phyloP scores from a whole-genome alignment of 257 asterid genomes.

The Jasminum sambac region DNA sequence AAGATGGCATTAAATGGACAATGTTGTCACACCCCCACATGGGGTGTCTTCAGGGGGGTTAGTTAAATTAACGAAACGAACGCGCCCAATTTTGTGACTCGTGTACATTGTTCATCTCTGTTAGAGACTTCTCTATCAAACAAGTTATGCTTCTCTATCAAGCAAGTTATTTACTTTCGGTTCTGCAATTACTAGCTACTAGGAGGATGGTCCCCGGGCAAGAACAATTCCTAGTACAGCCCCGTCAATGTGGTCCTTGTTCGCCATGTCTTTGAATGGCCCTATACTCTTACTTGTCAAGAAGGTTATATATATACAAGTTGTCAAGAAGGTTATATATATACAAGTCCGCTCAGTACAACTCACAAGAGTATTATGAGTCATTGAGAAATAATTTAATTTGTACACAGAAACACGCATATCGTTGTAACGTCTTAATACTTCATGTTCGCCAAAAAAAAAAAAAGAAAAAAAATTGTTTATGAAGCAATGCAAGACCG shows the following conservation, averaged over 20 bases:
- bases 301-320: too few species aligned
- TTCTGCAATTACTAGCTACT: not conserved
- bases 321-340: not conserved
- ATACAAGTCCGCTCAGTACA: too few species aligned
- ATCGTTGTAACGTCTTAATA: too few species aligned
- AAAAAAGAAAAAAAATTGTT: too few species aligned
- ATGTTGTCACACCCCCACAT: not conserved
- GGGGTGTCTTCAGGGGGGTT: slow-evolving; percentile 1
- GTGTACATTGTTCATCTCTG: slow-evolving; percentile 1
- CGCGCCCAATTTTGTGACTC: not conserved
- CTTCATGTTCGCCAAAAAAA: too few species aligned
- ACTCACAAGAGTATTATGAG: too few species aligned
- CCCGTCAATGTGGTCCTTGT: slow-evolving; percentile 22
- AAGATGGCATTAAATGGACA: slow-evolving; percentile 12
- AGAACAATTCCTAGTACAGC: slow-evolving; percentile 19
- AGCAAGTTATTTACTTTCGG: too few species aligned
- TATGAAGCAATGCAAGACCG: too few species aligned
- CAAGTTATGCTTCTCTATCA: not conserved
- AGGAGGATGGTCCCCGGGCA: slow-evolving; percentile 23
- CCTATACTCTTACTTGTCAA: not conserved
- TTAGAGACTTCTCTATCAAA: not conserved
- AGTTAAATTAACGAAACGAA: not conserved
- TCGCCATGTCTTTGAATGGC: slow-evolving; percentile 8
- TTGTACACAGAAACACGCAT: too few species aligned
- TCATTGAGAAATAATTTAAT: too few species aligned